Base-by-base conservation (phyloP, 352 stramenopile genomes). In the Phytophthora sp. region DNA sequence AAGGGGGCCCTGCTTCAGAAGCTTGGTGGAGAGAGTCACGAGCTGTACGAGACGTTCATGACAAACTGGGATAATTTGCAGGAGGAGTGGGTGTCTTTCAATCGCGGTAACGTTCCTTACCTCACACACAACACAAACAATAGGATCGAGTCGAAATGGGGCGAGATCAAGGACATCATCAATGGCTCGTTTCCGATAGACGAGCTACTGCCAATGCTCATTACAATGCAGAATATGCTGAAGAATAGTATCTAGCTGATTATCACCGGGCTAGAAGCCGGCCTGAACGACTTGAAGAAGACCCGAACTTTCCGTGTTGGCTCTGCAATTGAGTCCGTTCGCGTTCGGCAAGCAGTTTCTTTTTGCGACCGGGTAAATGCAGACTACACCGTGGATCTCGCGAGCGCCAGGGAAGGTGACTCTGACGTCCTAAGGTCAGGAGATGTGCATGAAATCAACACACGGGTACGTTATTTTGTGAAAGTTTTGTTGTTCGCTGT, bases 51-150 rank as follows among this genome's bases (percentile, higher is more conserved):
- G 3, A 51, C 15, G 0, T 70, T 61, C 12, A n/a, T 57, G 7
- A 26, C 36, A 0, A 65, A 72, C 15, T 45, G 46, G 54, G 53
- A 69, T 13, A 46, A 46, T 13, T 46, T 3, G 0, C 9, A 56
- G 7, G 15, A 63, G 7, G 60, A 56, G 13, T 69, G 50, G 51
- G 50, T 63, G 6, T 27, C 27, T 8, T 57, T n/a, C 15, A 29
- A 27, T 9, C 60, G 51, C 18, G 60, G 60, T 16, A 51, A 69
- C n/a, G 33, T 63, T 2, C 41, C 45, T 0, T 42, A 63, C 20
- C 33, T 51, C 8, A 63, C 31, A 0, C 63, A 53, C 41, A 55
- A 69, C 30, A 69, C 51, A 0, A 69, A 69, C 60, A 69, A 63
- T 16, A 12, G 38, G 2, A 42, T 61, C 15, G 58, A 66, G 9